Percentiles rank a stretch among this genome's conserved stretches.
These are phyloP conservation scores for Mimosa pudica DNA, from an alignment of 306 rosid genomes.

Conservation along the genomic window DNA sequence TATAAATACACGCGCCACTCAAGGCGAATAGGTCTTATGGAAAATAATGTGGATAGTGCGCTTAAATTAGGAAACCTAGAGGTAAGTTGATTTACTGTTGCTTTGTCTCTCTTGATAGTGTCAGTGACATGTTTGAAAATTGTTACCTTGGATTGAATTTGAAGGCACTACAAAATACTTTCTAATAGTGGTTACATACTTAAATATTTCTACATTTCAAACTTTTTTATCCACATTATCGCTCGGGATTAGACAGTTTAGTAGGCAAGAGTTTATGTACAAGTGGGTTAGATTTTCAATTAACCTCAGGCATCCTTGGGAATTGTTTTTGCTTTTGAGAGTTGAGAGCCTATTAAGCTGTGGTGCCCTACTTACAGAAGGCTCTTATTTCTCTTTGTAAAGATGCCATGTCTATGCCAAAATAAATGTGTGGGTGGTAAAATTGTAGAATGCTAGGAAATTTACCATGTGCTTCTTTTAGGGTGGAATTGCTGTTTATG, in stretches of 20 bases:
- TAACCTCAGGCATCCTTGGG: too few relatives aligned
- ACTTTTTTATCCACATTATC: too few relatives aligned
- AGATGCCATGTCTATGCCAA: slow-evolving; percentile 12
- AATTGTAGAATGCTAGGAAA: slow-evolving; percentile 16
- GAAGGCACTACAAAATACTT: too few relatives aligned
- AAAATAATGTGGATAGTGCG: slow-evolving; percentile 83
- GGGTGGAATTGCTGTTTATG: slow-evolving; percentile 21
- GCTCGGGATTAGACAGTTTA: too few relatives aligned
- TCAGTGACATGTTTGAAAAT: too few relatives aligned
- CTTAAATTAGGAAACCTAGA: slow-evolving; percentile 84
- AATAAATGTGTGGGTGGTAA: slow-evolving; percentile 16
- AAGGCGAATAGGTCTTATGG: slow-evolving; percentile 62
- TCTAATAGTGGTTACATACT: too few relatives aligned
- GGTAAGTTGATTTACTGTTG: slow-evolving; percentile 45
- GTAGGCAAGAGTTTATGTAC: too few relatives aligned
- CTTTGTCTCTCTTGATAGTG: neutral
- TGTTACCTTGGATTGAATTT: neutral
- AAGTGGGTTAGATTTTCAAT: too few relatives aligned
- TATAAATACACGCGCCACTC: slow-evolving; percentile 92
- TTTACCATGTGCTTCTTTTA: slow-evolving; percentile 11
- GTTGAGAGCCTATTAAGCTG: neutral
- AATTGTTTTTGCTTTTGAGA: too few relatives aligned
- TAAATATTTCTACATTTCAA: too few relatives aligned
- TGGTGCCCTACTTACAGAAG: slow-evolving; percentile 8
- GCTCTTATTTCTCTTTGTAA: slow-evolving; percentile 3